Conservation (phyloP, 306 rosid species). For the Geum urbanum region DNA sequence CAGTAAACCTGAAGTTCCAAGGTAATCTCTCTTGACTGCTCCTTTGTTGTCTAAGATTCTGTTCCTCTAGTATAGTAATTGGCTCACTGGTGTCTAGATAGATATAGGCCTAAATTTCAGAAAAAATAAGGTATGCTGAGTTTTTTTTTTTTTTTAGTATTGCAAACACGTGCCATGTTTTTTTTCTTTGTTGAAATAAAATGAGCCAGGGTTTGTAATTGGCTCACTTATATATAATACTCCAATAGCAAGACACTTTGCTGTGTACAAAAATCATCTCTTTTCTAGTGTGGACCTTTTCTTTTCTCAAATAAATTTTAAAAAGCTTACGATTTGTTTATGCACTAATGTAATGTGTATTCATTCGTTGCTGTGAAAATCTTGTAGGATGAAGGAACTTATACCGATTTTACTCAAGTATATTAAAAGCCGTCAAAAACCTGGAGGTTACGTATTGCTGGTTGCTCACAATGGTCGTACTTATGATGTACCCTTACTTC, state of each 20-base stretch:
- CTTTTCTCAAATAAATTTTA: neutral
- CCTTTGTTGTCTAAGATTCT: slow-evolving; percentile 12
- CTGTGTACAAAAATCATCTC: neutral
- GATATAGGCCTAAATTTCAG: neutral
- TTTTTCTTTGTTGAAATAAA: too few species aligned
- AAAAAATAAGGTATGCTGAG: neutral
- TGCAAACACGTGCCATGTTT: neutral
- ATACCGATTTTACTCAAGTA: slow-evolving; percentile 63
- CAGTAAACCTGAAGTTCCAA: slow-evolving; percentile 59
- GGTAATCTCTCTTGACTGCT: slow-evolving; percentile 42
- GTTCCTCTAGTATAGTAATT: neutral
- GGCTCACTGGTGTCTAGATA: neutral
- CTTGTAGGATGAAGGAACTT: slow-evolving; percentile 72
- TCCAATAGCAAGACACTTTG: neutral
- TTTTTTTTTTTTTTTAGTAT: neutral
- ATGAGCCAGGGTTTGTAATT: too few species aligned
- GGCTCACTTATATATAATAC: neutral
- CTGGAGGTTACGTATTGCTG: slow-evolving; percentile 57
- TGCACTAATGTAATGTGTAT: neutral
- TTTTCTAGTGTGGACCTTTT: neutral
- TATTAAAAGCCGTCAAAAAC: slow-evolving; percentile 65
- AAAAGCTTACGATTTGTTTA: neutral
- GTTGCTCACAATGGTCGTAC: slow-evolving; percentile 76
- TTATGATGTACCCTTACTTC: slow-evolving; percentile 88
- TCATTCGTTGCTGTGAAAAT: slow-evolving; percentile 12